Percentiles rank a stretch among this genome's conserved stretches.
phyloP scores from a whole-genome alignment of 805 yeast genomes.

The Schwanniomyces sp. region DNA sequence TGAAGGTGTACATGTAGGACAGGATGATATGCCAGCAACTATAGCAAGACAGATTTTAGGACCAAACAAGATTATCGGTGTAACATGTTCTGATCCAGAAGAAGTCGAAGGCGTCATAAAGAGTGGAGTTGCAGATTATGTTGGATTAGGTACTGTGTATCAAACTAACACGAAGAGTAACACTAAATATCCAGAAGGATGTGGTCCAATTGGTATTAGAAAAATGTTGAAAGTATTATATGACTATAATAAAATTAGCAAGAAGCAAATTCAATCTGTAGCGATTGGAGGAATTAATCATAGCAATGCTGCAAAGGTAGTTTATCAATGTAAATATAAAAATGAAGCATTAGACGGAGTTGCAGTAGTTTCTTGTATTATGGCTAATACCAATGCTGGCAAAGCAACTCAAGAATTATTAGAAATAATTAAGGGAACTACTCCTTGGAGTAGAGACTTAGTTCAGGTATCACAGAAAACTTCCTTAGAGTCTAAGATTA shows the following conservation, averaged over 20 bases:
- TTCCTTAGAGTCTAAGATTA: constrained; percentile 3
- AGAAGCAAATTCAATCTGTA: constrained; percentile 53
- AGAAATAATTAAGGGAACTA: constrained; percentile 24
- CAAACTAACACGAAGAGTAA: constrained; percentile 70
- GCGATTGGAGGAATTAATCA: constrained; percentile 80
- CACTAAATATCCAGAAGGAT: constrained; percentile 46
- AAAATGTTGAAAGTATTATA: constrained; percentile 48
- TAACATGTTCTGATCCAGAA: constrained; percentile 60
- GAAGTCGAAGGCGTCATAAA: constrained; percentile 55
- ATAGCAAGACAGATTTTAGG: constrained; percentile 68
- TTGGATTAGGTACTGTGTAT: constrained; percentile 82
- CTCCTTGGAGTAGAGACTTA: constrained; percentile 17
- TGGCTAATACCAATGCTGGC: constrained; percentile 60
- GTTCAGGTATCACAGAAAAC: not conserved
- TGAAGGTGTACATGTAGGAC: constrained; percentile 92
- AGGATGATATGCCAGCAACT: constrained; percentile 73
- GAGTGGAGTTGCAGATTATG: constrained; percentile 64
- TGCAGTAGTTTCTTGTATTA: constrained; percentile 84
- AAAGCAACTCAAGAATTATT: constrained; percentile 45
- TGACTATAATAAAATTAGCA: constrained; percentile 17
- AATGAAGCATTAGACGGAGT: constrained; percentile 69
- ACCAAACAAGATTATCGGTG: constrained; percentile 73
- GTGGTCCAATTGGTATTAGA: constrained; percentile 68
- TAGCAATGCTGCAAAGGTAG: constrained; percentile 56
- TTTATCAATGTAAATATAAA: constrained; percentile 47